Evolutionary conservation across 2,329 filamentous ascomycete species (phyloP).

Genomic region (Hymenoscyphus fructigenus): DNA sequence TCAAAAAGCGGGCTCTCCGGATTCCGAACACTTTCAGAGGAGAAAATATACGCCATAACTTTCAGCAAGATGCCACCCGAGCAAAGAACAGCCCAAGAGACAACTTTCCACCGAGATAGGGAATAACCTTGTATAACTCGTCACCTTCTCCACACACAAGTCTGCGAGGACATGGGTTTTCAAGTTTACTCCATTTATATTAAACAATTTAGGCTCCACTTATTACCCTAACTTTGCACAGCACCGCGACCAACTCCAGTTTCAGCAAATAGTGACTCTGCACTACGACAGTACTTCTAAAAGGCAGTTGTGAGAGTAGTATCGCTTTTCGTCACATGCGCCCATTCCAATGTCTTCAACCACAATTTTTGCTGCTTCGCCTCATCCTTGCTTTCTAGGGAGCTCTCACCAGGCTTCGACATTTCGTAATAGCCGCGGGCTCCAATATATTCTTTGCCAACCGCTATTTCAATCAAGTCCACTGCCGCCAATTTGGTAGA

Average conservation of each 20-base stretch:
- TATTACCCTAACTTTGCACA: not conserved
- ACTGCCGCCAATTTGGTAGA: conserved; percentile 34
- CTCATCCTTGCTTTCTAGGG: conserved; percentile 36
- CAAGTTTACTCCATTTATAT: too few relatives aligned
- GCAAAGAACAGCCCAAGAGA: not conserved
- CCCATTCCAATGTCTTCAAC: conserved; percentile 39
- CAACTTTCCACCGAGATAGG: not conserved
- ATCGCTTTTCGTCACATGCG: conserved; percentile 16
- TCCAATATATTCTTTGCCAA: conserved; percentile 31
- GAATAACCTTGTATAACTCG: not conserved
- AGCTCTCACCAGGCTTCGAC: conserved; percentile 34
- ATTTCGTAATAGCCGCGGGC: conserved; percentile 40
- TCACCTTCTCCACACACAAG: not conserved
- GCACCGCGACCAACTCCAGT: not conserved
- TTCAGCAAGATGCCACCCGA: not conserved
- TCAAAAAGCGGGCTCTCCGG: too few relatives aligned
- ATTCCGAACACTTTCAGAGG: too few relatives aligned
- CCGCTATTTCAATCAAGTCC: conserved; percentile 35
- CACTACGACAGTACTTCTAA: not conserved
- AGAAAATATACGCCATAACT: not conserved
- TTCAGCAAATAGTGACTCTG: not conserved
- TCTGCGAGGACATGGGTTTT: too few relatives aligned
- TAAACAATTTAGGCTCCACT: not conserved
- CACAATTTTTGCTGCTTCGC: conserved; percentile 37
- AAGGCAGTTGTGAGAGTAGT: conserved; percentile 2